Percentiles rank a stretch among this genome's conserved stretches.
phyloP scores from a whole-genome alignment of 1,284 basidiomycete species.

The Bondarzewia mesenterica region DNA sequence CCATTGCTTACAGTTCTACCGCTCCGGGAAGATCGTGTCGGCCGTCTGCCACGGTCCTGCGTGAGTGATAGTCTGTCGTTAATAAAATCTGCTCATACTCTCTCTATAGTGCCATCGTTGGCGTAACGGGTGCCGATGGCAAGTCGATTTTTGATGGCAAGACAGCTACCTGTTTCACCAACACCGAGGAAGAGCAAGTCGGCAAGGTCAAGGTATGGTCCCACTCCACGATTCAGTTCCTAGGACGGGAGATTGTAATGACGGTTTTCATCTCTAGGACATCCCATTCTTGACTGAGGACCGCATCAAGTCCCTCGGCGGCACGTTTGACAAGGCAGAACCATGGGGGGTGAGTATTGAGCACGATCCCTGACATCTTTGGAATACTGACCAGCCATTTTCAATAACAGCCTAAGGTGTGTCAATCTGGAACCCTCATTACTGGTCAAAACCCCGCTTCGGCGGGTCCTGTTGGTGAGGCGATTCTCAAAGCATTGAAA shows the following conservation, averaged over 20 bases:
- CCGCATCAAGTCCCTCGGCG: conserved; percentile 54
- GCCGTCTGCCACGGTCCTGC: conserved; percentile 77
- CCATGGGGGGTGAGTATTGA: conserved; percentile 54
- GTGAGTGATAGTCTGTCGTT: conserved; percentile 16
- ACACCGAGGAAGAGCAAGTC: conserved; percentile 55
- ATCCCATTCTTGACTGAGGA: conserved; percentile 70
- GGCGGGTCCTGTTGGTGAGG: conserved; percentile 42
- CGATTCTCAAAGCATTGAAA: conserved; percentile 30
- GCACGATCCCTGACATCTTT: conserved; percentile 10
- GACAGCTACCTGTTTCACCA: conserved; percentile 61
- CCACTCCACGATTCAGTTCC: background rate
- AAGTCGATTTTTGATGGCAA: conserved; percentile 60
- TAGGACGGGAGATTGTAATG: background rate
- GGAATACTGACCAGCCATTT: background rate
- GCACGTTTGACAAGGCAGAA: conserved; percentile 51
- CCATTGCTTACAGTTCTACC: conserved; percentile 42
- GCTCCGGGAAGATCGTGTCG: conserved; percentile 44
- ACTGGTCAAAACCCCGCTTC: conserved; percentile 75
- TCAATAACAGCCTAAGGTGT: conserved; percentile 30
- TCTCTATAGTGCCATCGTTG: conserved; percentile 35
- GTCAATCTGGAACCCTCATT: conserved; percentile 37
- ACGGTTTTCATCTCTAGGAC: conserved; percentile 16
- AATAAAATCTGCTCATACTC: background rate
- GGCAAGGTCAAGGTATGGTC: conserved; percentile 30
- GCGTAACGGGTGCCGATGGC: conserved; percentile 43